Evolutionary conservation across 2,329 filamentous ascomycete genomes (phyloP).

Genomic region (Passalora sequoiae): DNA sequence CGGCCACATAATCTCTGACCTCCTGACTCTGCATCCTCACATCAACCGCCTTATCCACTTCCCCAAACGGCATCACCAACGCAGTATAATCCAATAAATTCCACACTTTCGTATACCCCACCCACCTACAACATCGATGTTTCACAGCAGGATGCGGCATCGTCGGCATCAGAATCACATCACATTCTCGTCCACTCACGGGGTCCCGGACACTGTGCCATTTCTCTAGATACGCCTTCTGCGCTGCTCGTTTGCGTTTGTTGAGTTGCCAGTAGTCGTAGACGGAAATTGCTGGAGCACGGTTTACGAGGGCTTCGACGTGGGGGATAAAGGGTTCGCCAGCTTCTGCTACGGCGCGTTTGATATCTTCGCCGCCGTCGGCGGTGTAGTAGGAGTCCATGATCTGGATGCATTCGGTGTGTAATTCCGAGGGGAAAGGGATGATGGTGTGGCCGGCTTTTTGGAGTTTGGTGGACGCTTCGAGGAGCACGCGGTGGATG

Average conservation of each 20-base stretch:
- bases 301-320: conserved; percentile 53
- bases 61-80: conserved; percentile 26
- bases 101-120: conserved; percentile 32
- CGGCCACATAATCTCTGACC: conserved; percentile 39
- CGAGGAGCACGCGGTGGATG: conserved; percentile 17
- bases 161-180: conserved; percentile 54
- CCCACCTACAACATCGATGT: conserved; percentile 33
- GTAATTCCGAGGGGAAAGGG: conserved; percentile 42
- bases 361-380: conserved; percentile 61
- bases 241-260: conserved; percentile 49
- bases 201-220: conserved; percentile 49
- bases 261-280: conserved; percentile 66
- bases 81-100: conserved; percentile 52
- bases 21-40: conserved; percentile 25
- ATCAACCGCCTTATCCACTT: not conserved
- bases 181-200: conserved; percentile 42
- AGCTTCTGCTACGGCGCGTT: conserved; percentile 48
- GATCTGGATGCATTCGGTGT: conserved; percentile 52
- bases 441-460: conserved; percentile 39
- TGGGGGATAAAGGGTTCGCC: conserved; percentile 58
- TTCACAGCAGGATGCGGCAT: conserved; percentile 57
- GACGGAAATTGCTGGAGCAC: conserved; percentile 52
- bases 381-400: conserved; percentile 59
- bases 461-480: conserved; percentile 14
- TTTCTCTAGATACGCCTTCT: conserved; percentile 55